Base-by-base conservation (phyloP, 2,329 filamentous ascomycete genomes). In the Alternaria gaisen region DNA sequence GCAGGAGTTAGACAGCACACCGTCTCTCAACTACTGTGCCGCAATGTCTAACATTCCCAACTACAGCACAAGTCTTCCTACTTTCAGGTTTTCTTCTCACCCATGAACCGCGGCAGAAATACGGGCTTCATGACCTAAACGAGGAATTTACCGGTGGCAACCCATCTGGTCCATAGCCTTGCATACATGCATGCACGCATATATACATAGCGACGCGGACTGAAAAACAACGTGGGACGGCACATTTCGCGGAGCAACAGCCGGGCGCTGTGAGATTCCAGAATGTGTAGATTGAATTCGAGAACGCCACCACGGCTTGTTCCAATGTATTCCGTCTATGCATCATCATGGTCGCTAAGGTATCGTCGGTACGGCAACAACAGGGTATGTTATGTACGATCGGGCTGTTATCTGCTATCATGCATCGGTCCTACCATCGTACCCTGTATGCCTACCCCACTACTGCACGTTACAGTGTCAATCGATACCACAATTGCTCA, bases 391-490 rank as follows among this genome's bases (percentile, higher is more conserved):
- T 16, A 30, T 16, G 41, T 24, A 16, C 46, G 7, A 36, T 48
- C 32, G 46, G 46, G 46, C 30, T 36, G 30, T 48, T 48, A 48
- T 48, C 46, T 48, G 30, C 46, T 22, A 48, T 20, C 46, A 22
- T 16, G 30, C 46, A 36, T 48, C 18, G 30, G 18, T 30, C 30
- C 30, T 48, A 18, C 38, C 12, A 7, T 16, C 8, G 14, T 48
- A 24, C 46, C 51, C 28, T 44, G 51, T 22, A 43, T 32, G 5
- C 18, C 18, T 36, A 53, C 20, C 16, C 24, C 14, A 26, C 40
- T 53, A 53, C 51, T 53, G 40, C 40, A 44, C 40, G 26, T 43
- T 50, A 26, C 20, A 14, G 24, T 50, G 32, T 18, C 20, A 50
- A 36, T 50, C 32, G 10, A 34, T 24, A 36, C 46, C 46, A n/a